Percentiles rank a stretch among this genome's conserved stretches.
Conservation (phyloP, 2,329 filamentous ascomycete species). For the Colletotrichum tabaci region DNA sequence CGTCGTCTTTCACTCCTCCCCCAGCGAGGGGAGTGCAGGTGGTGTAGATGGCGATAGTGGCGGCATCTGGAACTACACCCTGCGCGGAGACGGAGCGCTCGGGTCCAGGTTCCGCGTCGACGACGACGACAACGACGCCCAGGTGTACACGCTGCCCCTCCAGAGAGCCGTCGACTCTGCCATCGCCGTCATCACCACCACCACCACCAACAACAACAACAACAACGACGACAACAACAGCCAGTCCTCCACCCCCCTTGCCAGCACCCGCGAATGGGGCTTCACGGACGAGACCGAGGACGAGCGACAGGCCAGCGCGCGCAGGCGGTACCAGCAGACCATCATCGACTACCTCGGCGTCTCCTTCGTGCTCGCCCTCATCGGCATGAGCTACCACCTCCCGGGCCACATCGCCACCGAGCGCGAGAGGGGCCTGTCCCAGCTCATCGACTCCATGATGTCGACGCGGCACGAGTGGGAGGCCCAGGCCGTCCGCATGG, state of each 20-base stretch:
- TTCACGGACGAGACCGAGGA: conserved; percentile 56
- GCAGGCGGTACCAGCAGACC: conserved; percentile 73
- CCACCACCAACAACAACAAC: not conserved
- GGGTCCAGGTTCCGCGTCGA: conserved; percentile 70
- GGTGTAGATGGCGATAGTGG: conserved; percentile 10
- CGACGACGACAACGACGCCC: conserved; percentile 70
- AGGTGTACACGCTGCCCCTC: conserved; percentile 78
- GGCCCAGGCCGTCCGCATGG: conserved; percentile 50
- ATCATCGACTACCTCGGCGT: conserved; percentile 77
- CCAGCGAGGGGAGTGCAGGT: conserved; percentile 60
- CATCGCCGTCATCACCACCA: conserved; percentile 66
- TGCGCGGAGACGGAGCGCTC: conserved; percentile 74
- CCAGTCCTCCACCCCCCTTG: conserved; percentile 46
- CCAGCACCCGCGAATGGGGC: conserved; percentile 48
- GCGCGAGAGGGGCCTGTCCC: conserved; percentile 79
- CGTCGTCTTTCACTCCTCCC: conserved; percentile 79
- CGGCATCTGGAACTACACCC: conserved; percentile 79
- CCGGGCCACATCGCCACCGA: conserved; percentile 80
- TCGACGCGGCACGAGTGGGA: conserved; percentile 69
- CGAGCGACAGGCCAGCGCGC: conserved; percentile 70
- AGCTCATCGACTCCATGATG: conserved; percentile 84
- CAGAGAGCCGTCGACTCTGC: conserved; percentile 78
- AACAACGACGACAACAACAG: not conserved
- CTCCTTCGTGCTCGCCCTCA: conserved; percentile 78
- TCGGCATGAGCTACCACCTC: conserved; percentile 80